Evolutionary conservation across 2,329 filamentous ascomycete genomes (phyloP).

Genomic region (Sporothrix euskadiensis): DNA sequence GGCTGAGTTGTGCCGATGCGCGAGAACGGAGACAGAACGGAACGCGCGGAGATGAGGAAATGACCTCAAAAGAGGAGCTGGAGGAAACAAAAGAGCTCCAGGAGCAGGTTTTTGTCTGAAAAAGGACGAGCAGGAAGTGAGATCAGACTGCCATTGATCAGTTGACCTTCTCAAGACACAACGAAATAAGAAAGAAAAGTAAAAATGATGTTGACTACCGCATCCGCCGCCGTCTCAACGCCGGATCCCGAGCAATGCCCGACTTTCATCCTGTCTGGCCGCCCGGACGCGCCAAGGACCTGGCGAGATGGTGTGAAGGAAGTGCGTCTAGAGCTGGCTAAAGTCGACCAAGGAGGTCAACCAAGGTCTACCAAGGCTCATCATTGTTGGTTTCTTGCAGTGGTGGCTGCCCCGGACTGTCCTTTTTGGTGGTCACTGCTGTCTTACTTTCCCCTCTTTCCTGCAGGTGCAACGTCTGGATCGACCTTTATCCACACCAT

Average conservation of each 20-base stretch:
- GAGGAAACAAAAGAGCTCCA: not conserved
- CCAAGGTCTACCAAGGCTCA: not conserved
- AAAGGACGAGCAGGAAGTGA: not conserved
- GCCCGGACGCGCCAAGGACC: constrained; percentile 5
- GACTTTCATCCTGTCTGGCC: constrained; percentile 13
- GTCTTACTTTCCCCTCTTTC: constrained; percentile 8
- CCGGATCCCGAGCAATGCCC: constrained; percentile 15
- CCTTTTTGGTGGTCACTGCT: not conserved
- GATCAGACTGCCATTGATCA: not conserved
- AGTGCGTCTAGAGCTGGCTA: not conserved
- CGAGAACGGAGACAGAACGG: not conserved
- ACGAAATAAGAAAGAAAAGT: no score
- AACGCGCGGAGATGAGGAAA: not conserved
- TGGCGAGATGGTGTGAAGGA: not conserved
- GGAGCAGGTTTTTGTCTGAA: not conserved
- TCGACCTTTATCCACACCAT: not conserved
- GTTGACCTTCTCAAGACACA: not conserved
- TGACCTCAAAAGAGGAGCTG: not conserved
- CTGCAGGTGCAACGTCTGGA: constrained; percentile 7
- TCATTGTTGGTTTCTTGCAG: not conserved
- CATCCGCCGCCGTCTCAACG: not conserved
- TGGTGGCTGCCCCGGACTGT: not conserved
- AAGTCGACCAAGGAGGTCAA: no score
- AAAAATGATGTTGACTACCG: not conserved
- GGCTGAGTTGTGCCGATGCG: constrained; percentile 8